Base-by-base conservation (phyloP, 163 green algal species). In the Volvox carteri region DNA sequence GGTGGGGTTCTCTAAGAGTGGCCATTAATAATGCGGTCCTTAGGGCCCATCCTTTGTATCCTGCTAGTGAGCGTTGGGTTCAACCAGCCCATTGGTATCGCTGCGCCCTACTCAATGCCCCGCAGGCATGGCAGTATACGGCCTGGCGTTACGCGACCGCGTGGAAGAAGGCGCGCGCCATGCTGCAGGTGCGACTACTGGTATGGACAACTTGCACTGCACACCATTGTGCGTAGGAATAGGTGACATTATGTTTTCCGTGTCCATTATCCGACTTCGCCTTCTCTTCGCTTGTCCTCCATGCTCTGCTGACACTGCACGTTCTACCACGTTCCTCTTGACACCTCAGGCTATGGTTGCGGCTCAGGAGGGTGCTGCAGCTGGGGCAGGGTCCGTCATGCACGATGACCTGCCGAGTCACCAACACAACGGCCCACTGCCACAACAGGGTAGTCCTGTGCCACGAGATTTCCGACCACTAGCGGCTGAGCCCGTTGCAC, bases 81-180 rank as follows among this genome's bases (percentile, higher is more conserved):
- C n/a, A n/a, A n/a, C n/a, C n/a, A n/a, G n/a, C n/a, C n/a, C n/a
- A n/a, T n/a, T n/a, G n/a, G n/a, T n/a, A n/a, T n/a, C n/a, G n/a
- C n/a, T n/a, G n/a, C n/a, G n/a, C n/a, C n/a, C n/a, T n/a, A n/a
- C n/a, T n/a, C n/a, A n/a, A n/a, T n/a, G n/a, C n/a, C n/a, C n/a
- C n/a, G n/a, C 30, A 84, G 84, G 70, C 84, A 0, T 89, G 84
- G 84, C 84, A 89, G 52, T 84, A 89, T 54, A 89, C 84, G 2
- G 84, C 84, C 4, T 89, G 84, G 84, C 33, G 67, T 3, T 89
- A 89, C 41, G 84, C 84, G 18, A 78, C 70, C 7, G 72, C 70
- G 6, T 89, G 84, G 84, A 81, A 84, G 54, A 65, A 84, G 72
- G 73, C 84, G n/a, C 70, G 54, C 11, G 72, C n/a, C 11, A 41